These are phyloP conservation scores for Coriolopsis trogii DNA, from an alignment of 1,284 basidiomycete species.

Conservation along the genomic window DNA sequence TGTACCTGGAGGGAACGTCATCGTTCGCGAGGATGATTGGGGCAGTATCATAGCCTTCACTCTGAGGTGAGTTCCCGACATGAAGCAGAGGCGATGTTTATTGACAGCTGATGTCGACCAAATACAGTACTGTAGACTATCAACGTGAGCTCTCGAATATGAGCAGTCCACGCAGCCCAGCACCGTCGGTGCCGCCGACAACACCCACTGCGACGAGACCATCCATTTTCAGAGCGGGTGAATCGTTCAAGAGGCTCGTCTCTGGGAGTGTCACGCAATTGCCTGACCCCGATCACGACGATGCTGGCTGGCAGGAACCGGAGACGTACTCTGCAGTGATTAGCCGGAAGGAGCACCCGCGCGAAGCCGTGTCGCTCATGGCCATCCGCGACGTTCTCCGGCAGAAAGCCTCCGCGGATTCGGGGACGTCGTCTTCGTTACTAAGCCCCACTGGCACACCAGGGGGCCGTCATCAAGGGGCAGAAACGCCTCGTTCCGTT, in stretches of 20 bases:
- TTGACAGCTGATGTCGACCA: too few species aligned
- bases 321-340: constrained; percentile 63
- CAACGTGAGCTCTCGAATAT: constrained; percentile 57
- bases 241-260: constrained; percentile 51
- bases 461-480: constrained; percentile 11
- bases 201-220: constrained; percentile 28
- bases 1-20: constrained; percentile 66
- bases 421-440: constrained; percentile 15
- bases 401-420: constrained; percentile 44
- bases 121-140: constrained; percentile 61
- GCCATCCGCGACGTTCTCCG: constrained; percentile 64
- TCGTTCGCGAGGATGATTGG: constrained; percentile 73
- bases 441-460: not conserved
- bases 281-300: constrained; percentile 61
- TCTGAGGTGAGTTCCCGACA: constrained; percentile 47
- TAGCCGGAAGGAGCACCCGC: constrained; percentile 61
- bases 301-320: constrained; percentile 59
- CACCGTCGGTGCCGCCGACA: constrained; percentile 31
- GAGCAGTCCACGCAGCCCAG: constrained; percentile 25
- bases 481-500: constrained; percentile 44
- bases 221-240: constrained; percentile 49
- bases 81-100: too few species aligned
- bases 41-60: constrained; percentile 78
- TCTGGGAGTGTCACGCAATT: constrained; percentile 37
- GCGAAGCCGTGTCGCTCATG: constrained; percentile 57